Base-by-base conservation (phyloP, 2,329 filamentous ascomycete species). In the Stagonosporopsis vannaccii region DNA sequence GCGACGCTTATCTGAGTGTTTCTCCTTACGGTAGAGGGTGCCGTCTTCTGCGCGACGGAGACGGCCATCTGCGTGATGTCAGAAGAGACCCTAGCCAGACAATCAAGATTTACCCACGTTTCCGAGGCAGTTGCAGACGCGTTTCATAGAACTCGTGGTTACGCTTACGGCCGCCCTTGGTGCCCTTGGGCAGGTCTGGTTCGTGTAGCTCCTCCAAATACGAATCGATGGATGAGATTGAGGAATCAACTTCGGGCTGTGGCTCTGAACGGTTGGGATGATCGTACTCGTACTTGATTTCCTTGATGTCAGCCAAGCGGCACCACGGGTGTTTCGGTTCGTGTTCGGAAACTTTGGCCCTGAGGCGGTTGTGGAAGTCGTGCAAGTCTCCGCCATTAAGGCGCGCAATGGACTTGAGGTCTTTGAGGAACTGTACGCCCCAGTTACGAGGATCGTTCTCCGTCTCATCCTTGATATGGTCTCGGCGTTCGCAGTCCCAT, bases 341-440 rank as follows among this genome's bases (percentile, higher is more conserved):
- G 35, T 73, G 70, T 30, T 58, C 49, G 13, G 50, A 59, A 19
- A 73, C 59, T 42, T 70, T 71, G 2, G 52, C 63, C 28, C 65
- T 60, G 26, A 75, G 54, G 41, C 69, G 67, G 1, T 26, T 47
- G 7, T 74, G 70, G 23, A 74, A 72, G 11, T 52, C 55, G 4
- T 51, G 51, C 15, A 75, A 61, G 8, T 72, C 58, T 1, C 65
- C 66, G 3, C 59, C 61, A 33, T 65, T 71, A 39, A 73, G 57
- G 36, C 68, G 70, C 7, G 70, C 66, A n/a, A 74, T 73, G 11
- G 68, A 59, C 48, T 66, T 64, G 17, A 74, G 60, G 19, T 72
- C 67, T 45, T 72, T 73, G 46, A 75, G 67, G n/a, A 75, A 73
- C 49, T 74, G 71, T 13, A 74, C 70, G 15, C 71, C 72, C 72